These are phyloP conservation scores for Symbiotaphrina buchneri DNA, from an alignment of 495 filamentous ascomycete genomes.

Conservation along the genomic window DNA sequence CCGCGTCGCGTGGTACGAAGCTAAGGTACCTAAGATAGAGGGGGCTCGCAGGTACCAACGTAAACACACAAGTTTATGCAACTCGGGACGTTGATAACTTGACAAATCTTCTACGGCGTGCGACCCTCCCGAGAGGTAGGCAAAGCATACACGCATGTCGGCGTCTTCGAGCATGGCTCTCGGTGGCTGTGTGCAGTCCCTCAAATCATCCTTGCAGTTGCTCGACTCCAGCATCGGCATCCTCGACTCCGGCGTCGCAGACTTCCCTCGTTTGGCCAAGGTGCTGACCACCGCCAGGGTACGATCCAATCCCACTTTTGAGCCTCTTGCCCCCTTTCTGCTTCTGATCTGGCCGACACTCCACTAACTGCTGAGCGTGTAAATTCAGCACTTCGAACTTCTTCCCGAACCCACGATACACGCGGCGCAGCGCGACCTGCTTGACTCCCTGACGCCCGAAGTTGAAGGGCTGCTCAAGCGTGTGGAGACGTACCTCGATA, in stretches of 20 bases:
- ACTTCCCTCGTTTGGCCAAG: slow-evolving; percentile 51
- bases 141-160: too few species aligned
- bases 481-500: slow-evolving; percentile 44
- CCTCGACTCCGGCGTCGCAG: slow-evolving; percentile 45
- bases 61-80: too few species aligned
- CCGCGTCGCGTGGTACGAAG: too few species aligned
- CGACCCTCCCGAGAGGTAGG: too few species aligned
- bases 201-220: slow-evolving; percentile 45
- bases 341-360: slow-evolving; percentile 1
- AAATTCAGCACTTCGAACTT: slow-evolving; percentile 54
- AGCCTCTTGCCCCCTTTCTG: slow-evolving; percentile 1
- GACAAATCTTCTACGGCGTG: too few species aligned
- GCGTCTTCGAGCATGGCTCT: too few species aligned
- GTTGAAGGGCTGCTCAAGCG: slow-evolving; percentile 41
- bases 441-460: slow-evolving; percentile 54
- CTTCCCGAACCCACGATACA: slow-evolving; percentile 44
- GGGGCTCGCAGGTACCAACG: too few species aligned
- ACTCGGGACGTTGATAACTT: too few species aligned
- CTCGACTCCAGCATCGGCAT: slow-evolving; percentile 52
- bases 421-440: slow-evolving; percentile 42
- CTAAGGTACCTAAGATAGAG: too few species aligned
- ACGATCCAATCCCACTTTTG: slow-evolving; percentile 8
- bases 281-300: slow-evolving; percentile 51
- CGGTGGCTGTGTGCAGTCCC: slow-evolving; percentile 40
- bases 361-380: not conserved